Base-by-base conservation (phyloP, 441 rosid genomes). In the Iberis amara region DNA sequence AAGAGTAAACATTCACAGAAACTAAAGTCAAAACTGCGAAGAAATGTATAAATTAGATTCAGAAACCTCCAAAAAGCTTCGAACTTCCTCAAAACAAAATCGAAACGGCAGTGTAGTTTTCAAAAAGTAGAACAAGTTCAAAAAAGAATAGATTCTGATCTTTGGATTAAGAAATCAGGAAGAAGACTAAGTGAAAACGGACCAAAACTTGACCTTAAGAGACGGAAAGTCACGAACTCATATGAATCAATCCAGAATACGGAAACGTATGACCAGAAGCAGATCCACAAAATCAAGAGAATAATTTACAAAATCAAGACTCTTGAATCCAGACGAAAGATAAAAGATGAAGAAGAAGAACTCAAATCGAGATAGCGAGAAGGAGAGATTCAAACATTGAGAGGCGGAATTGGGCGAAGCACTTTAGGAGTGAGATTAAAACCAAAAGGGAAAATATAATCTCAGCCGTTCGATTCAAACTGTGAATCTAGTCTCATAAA, bases 381-480 rank as follows among this genome's bases (percentile, higher is more conserved):
- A 13, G 30, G 23, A 21, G 38, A 35, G 18, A 43, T 65, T 65
- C 59, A 57, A 65, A 66, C 55, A 52, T 52, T 60, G 42, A 31
- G 35, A 31, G 35, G 35, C 35, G 35, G 35, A 31, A 31, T 31
- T 7, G 35, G 10, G 7, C 6, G 8, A 4, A 3, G 31, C 13
- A 10, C 47, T 53, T 12, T 30, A 15, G 37, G 44, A 66, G 61
- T 41, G 66, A 66, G 58, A 64, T 64, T 36, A 47, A 62, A 42
- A 23, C 2, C 26, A 8, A 36, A 59, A 30, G 44, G 43, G 57
- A n/a, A 12, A 41, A 59, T 35, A 59, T 28, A 31, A 66, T 66
- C 66, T 27, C 8, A 66, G 41, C 66, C 71, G 66, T 66, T 66
- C 13, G 54, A 47, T 66, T 59, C 9, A 9, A 36, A 44, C 26